Evolutionary conservation across 305 asterid genomes (phyloP), one percentile per base, ranked within the genome.

Genomic region (Ilex paraguariensis): DNA sequence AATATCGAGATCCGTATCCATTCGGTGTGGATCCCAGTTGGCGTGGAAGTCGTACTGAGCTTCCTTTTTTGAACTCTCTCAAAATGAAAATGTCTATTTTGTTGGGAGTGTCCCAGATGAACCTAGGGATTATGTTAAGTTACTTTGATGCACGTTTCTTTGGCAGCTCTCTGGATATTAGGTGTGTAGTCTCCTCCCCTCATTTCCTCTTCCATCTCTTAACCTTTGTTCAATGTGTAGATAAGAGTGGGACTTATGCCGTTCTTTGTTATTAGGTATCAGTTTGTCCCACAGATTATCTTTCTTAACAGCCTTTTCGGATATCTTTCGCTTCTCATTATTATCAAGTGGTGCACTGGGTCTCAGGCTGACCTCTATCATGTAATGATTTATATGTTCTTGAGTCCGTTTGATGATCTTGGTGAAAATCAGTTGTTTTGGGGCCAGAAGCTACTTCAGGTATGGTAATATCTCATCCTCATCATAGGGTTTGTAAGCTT

Each of bases 11-110:
- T 69, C 70, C 96, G 36, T 93, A 90, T 84, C 97, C 97, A 61
- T 93, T 93, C 78, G 98, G 98, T 45, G 98, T 90, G 48, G 98
- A 93, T 78, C 98, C 98, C 72, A 83, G 93, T 76, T 93, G 98
- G 98, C 86, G 97, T 59, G 98, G 98, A 62, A 90, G 97, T 78
- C 97, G 97, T 66, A 78, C 97, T 56, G 98, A 93, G 87, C 84
- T 93, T 65, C 95, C 98, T 75, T 93, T 93, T 81, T 83, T 90
- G 81, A 93, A 93, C 75, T 93, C 98, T 63, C 87, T 93, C 59
- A 93, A 93, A 83, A 90, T 93, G 98, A 93, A 93, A 77, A 77
- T 93, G 89, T 93, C 98, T 9, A 87, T 93, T 66, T 77, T 93
- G 88, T 78, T 93, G 60, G 98, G 98, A 36, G 66, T 93, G 42